Evolutionary conservation across 2,329 filamentous ascomycete species (phyloP).

Genomic region (Falciphora oryzae): DNA sequence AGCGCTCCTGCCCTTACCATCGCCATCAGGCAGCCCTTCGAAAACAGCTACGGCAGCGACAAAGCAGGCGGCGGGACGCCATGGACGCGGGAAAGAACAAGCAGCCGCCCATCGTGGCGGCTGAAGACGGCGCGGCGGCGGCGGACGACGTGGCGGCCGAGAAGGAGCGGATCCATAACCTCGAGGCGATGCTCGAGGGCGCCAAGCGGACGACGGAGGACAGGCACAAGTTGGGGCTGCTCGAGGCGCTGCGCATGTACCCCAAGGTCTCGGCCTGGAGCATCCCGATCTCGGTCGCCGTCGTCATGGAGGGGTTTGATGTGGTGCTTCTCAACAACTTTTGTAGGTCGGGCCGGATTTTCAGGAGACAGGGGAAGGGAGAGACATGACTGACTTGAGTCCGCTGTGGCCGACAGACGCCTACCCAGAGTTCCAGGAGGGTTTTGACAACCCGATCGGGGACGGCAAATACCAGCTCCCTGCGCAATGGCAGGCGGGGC

Average conservation of each 20-base stretch:
- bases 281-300: slow-evolving; percentile 16
- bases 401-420: neutral
- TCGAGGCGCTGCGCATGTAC: slow-evolving; percentile 18
- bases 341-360: neutral
- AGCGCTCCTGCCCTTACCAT: no score
- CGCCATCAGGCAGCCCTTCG: no score
- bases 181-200: neutral
- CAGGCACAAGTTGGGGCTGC: slow-evolving; percentile 14
- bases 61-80: no score
- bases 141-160: neutral
- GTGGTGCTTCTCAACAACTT: slow-evolving; percentile 13
- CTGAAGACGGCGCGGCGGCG: neutral
- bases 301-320: slow-evolving; percentile 19
- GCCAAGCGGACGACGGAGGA: slow-evolving; percentile 2
- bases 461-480: slow-evolving; percentile 33
- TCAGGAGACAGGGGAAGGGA: neutral
- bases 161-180: neutral
- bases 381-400: neutral
- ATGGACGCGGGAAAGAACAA: neutral
- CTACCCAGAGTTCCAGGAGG: slow-evolving; percentile 17
- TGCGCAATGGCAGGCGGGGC: slow-evolving; percentile 43
- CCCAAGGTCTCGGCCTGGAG: slow-evolving; percentile 17
- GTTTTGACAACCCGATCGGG: slow-evolving; percentile 25
- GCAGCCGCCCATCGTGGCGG: neutral
- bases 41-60: no score